Percentiles rank a stretch among this genome's conserved stretches.
phyloP scores from a whole-genome alignment of 805 yeast genomes.

The Trichomonascus vanleenenianus region DNA sequence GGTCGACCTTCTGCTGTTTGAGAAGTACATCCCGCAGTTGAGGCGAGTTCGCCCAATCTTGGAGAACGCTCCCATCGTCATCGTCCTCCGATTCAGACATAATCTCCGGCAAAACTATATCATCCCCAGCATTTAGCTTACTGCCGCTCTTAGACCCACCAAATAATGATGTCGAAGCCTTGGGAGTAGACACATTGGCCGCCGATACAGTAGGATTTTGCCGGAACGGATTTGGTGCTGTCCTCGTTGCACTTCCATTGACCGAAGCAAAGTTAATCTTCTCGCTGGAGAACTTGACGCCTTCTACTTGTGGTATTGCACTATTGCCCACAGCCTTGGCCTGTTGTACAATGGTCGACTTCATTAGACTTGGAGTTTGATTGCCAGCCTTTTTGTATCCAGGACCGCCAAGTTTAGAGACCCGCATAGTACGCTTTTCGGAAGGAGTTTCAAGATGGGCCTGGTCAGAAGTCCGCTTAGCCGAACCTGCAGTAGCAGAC shows the following conservation, averaged over 20 bases:
- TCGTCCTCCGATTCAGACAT: conserved; percentile 43
- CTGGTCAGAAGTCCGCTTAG: conserved; percentile 6
- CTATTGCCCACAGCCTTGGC: conserved; percentile 18
- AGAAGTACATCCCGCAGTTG: conserved; percentile 39
- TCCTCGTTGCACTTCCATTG: neutral
- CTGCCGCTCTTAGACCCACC: neutral
- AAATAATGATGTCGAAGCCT: conserved; percentile 1
- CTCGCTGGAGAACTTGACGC: conserved; percentile 29
- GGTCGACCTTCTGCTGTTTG: conserved; percentile 49
- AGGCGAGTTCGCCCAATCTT: conserved; percentile 59
- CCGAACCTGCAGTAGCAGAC: neutral
- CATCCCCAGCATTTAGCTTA: neutral
- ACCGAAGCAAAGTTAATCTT: conserved; percentile 22
- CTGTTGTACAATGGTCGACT: conserved; percentile 29
- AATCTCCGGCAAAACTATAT: conserved; percentile 24
- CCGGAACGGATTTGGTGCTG: conserved; percentile 2
- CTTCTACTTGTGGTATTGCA: conserved; percentile 24
- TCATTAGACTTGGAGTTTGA: conserved; percentile 25
- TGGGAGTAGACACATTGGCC: neutral
- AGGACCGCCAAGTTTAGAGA: neutral
- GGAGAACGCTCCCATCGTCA: conserved; percentile 39
- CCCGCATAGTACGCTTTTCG: neutral
- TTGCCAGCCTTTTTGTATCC: conserved; percentile 1
- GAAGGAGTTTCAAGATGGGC: conserved; percentile 3
- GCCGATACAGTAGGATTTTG: conserved; percentile 9